Percentiles rank a stretch among this genome's conserved stretches.
phyloP scores from a whole-genome alignment of 2,329 filamentous ascomycete species.

The Aspergillus uvarum region DNA sequence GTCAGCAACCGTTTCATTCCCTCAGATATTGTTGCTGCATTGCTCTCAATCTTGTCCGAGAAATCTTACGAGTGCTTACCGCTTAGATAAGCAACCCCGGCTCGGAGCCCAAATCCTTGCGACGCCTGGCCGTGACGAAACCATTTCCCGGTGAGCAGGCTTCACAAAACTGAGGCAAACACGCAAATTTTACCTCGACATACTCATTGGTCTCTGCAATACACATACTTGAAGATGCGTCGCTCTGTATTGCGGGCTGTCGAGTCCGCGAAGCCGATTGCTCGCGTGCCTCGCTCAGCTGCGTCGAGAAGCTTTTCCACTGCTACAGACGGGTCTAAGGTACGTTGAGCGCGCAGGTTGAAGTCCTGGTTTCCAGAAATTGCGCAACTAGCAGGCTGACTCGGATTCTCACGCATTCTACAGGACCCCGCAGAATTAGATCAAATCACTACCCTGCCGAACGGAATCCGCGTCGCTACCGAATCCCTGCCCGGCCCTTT shows the following conservation, averaged over 20 bases:
- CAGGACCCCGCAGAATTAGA: conserved; percentile 86
- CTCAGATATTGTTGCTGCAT: too few species aligned
- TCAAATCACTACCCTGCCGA: conserved; percentile 80
- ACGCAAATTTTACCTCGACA: background rate
- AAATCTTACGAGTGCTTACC: conserved; percentile 6
- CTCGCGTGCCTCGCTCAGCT: conserved; percentile 33
- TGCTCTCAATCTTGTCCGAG: too few species aligned
- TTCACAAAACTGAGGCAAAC: conserved; percentile 10
- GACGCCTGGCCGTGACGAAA: conserved; percentile 12
- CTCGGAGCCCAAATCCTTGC: conserved; percentile 19
- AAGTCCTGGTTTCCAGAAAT: background rate
- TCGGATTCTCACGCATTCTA: background rate
- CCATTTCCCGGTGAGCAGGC: conserved; percentile 15
- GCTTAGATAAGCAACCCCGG: conserved; percentile 33
- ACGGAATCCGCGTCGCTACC: conserved; percentile 91
- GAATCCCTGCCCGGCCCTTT: conserved; percentile 94
- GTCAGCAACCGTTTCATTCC: too few species aligned
- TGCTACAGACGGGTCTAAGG: conserved; percentile 34
- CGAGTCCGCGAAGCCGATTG: conserved; percentile 39
- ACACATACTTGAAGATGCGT: conserved; percentile 33
- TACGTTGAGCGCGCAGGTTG: conserved; percentile 17
- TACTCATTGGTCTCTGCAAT: conserved; percentile 7
- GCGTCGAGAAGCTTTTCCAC: conserved; percentile 39
- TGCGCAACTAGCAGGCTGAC: conserved; percentile 8
- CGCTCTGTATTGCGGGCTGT: conserved; percentile 42